These are phyloP conservation scores for Cladosporium sp. DNA, from an alignment of 2,329 filamentous ascomycete genomes.

Conservation along the genomic window DNA sequence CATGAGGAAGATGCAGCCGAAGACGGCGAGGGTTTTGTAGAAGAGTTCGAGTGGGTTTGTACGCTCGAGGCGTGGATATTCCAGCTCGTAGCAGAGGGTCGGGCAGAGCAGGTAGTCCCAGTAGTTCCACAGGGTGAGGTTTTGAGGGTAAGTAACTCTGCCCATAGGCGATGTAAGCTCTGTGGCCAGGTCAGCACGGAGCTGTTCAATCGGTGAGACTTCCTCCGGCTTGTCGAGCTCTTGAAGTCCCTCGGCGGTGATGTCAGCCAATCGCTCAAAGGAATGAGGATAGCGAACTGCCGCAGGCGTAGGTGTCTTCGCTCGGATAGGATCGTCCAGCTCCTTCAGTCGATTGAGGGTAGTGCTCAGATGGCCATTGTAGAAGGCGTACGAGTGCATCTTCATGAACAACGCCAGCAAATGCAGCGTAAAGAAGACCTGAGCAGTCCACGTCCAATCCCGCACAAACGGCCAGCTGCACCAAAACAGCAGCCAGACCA, in stretches of 20 bases:
- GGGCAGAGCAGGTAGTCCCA: slow-evolving; percentile 86
- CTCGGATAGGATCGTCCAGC: slow-evolving; percentile 67
- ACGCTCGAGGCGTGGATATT: slow-evolving; percentile 79
- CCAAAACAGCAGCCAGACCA: slow-evolving; percentile 78
- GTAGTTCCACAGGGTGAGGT: slow-evolving; percentile 81
- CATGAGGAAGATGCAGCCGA: slow-evolving; percentile 93
- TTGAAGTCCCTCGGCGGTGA: slow-evolving; percentile 39
- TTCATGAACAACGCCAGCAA: slow-evolving; percentile 95
- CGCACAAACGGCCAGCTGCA: slow-evolving; percentile 74
- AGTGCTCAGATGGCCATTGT: slow-evolving; percentile 91
- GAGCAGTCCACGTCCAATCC: slow-evolving; percentile 94
- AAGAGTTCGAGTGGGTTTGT: slow-evolving; percentile 79
- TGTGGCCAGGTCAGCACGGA: slow-evolving; percentile 83
- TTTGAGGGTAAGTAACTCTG: slow-evolving; percentile 83
- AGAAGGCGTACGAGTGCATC: slow-evolving; percentile 98
- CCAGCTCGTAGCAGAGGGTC: slow-evolving; percentile 94
- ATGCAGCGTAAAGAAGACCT: slow-evolving; percentile 92
- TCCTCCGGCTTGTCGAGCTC: slow-evolving; percentile 41
- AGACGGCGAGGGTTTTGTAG: slow-evolving; percentile 83
- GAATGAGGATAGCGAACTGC: slow-evolving; percentile 68
- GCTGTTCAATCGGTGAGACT: slow-evolving; percentile 54
- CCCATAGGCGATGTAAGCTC: slow-evolving; percentile 91
- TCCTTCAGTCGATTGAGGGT: slow-evolving; percentile 77
- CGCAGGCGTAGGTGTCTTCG: slow-evolving; percentile 47
- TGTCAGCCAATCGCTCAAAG: slow-evolving; percentile 6